Evolutionary conservation across 202 grass and related monocot species (phyloP), one percentile per base, ranked within the genome.

Genomic region (Setaria italica): DNA sequence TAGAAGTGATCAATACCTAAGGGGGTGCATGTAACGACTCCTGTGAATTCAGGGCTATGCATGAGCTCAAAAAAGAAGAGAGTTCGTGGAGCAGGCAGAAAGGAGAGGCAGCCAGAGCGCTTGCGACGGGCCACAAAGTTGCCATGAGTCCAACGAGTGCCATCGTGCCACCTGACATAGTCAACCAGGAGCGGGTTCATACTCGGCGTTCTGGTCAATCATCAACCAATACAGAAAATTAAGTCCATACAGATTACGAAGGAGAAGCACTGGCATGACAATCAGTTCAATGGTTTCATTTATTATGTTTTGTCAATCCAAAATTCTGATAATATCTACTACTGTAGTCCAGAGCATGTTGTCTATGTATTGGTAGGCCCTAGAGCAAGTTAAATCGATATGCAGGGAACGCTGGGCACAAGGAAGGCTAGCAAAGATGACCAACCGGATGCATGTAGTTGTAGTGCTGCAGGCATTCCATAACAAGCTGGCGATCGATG

Each of bases 41-140:
- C 79, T 11, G 57, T 3, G 66, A 58, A 82, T 59, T 58, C 50
- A 20, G 10, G 15, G 8, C 1, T 30, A 33, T 5, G 14, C 21
- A 45, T 56, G 21, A 82, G n/a, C 21, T 82, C 79, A 45, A 82
- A 70, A 43, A 82, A 71, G 67, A 82, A 82, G 79, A 82, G 79
- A 45, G 66, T 57, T 21, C 51, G 37, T 82, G 66, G 37, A 58
- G 79, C 79, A 70, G 66, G 66, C 7, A 82, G 51, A 67, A 70
- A 82, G 66, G 79, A 30, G 50, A 81, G 69, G 33, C 35, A 70
- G 37, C 65, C 20, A 30, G 79, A 82, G 66, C 37, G n/a, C 51
- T 71, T 81, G 50, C 67, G 65, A 41, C 79, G 51, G 32, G 79
- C 79, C n/a, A 81, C 50, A 32, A 70, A 82, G 37, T 70, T 82